Evolutionary conservation across 805 yeast species (phyloP), one percentile per base, ranked within the genome.

Genomic region (Candida maltosa): DNA sequence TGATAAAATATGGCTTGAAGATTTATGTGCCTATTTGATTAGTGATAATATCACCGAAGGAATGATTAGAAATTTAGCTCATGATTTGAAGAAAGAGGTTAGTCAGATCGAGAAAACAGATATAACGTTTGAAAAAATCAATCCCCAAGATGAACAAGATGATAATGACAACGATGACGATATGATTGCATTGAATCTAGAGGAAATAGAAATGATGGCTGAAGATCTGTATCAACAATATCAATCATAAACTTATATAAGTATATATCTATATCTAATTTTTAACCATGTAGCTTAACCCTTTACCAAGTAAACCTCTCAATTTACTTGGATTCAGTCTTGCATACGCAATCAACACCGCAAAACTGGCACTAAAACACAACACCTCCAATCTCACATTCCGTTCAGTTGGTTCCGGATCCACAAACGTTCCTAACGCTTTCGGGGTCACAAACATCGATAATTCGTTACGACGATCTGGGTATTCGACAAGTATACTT

Each of bases 1-100:
- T 54, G 84, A 84, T 51, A 78, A 77, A 51, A 70, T 88, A 0
- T 70, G 86, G 67, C 46, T 87, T 4, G 87, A 84, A 48, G 96
- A 89, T 54, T 64, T 87, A 42, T 71, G 85, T 38, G 65, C 81
- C 11, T 89, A 95, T 95, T 54, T 83, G 12, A 65, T 83, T 16
- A 61, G 73, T 38, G 79, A 76, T 34, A 69, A 69, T 28, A 78
- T 86, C 26, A 69, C 69, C 42, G 89, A 83, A 44, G 65, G 58
- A 25, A 70, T 74, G 16, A 51, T 87, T 17, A 65, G 86, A 37
- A 70, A 74, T 28, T 57, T 87, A 16, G 86, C 91, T 1, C 79
- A 77, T 37, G 93, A 85, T 44, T 51, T 85, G 30, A 65, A 64
- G 31, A 72, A 63, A 37, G 75, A 69, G 31, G 46, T 67, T 6